Evolutionary conservation across 306 rosid genomes (phyloP), one percentile per base, ranked within the genome.

Genomic region (Gillenia trifoliata): DNA sequence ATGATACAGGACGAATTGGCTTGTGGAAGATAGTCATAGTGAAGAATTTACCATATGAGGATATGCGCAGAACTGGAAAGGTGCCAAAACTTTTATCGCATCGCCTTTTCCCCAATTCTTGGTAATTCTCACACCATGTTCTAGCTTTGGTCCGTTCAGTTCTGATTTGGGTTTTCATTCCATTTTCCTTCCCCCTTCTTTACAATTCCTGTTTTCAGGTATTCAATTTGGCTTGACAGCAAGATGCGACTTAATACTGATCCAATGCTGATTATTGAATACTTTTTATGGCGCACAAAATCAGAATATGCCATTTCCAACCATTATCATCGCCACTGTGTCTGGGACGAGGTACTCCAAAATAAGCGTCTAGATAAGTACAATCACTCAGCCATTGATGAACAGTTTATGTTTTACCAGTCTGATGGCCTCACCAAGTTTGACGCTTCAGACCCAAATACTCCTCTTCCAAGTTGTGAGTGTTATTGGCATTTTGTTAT

Each of bases 161-260:
- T 73, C 55, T 74, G 55, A 33, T 73, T 71, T 38, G 73, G 29
- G 30, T 29, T 43, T 75, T 41, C 75, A 54, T 72, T 38, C 2
- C 25, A 49, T 7, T 50, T 57, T 69, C 69, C 63, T 56, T 29
- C 16, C 11, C 29, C 29, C 29, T 79, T 43, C 50, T 74, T 49
- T 72, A 30, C 34, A 49, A 70, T 79, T 33, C 36, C 74, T 81
- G 79, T 55, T 84, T 83, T 29, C 78, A 93, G 97, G 97, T 93
- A 93, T 78, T 93, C 97, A 11, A 89, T 93, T 85, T 93, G 98
- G 98, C 84, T 93, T 57, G 98, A 93, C 83, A 93, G 98, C 91
- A 93, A 93, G 86, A 85, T 89, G 93, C 90, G 97, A 75, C 98
- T 93, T 69, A 85, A 81, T 38, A 54, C 86, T 64, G 98, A 93